Percentiles rank a stretch among this genome's conserved stretches.
Evolutionary conservation across 805 yeast species (phyloP).

Genomic region (Kodamaea hsintzibuensis): DNA sequence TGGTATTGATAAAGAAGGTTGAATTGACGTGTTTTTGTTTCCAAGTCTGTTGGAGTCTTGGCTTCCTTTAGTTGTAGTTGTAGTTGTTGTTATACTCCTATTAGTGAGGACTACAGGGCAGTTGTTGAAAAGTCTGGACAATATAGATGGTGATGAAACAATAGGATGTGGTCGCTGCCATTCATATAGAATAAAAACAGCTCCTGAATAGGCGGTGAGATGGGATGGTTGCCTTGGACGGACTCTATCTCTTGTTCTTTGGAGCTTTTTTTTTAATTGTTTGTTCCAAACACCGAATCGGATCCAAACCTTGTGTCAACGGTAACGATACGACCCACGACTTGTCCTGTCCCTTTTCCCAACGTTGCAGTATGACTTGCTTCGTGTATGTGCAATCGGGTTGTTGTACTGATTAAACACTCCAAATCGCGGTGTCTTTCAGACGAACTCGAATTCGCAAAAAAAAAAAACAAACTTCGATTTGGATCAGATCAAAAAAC

Average conservation of each 20-base stretch:
- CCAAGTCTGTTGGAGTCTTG: background rate
- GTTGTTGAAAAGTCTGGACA: background rate
- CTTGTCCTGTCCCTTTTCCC: background rate
- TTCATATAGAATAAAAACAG: background rate
- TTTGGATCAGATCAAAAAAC: slow-evolving; percentile 3
- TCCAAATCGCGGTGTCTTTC: background rate
- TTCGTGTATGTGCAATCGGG: background rate
- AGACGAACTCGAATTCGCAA: slow-evolving; percentile 3
- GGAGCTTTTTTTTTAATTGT: background rate
- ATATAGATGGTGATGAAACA: background rate
- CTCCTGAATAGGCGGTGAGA: background rate
- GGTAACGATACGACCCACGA: background rate
- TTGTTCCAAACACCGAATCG: slow-evolving; percentile 2
- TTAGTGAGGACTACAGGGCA: too few relatives aligned
- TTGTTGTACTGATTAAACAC: background rate
- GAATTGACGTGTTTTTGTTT: background rate
- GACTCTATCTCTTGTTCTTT: background rate
- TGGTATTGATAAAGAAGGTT: background rate
- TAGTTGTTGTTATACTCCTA: too few relatives aligned
- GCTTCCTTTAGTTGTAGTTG: too few relatives aligned
- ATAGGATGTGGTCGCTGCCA: background rate
- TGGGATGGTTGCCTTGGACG: background rate
- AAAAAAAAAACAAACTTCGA: slow-evolving; percentile 3
- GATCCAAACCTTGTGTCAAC: background rate
- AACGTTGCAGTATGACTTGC: background rate